phyloP scores from a whole-genome alignment of 2,329 filamentous ascomycete genomes.

The Alternaria gansuensis region DNA sequence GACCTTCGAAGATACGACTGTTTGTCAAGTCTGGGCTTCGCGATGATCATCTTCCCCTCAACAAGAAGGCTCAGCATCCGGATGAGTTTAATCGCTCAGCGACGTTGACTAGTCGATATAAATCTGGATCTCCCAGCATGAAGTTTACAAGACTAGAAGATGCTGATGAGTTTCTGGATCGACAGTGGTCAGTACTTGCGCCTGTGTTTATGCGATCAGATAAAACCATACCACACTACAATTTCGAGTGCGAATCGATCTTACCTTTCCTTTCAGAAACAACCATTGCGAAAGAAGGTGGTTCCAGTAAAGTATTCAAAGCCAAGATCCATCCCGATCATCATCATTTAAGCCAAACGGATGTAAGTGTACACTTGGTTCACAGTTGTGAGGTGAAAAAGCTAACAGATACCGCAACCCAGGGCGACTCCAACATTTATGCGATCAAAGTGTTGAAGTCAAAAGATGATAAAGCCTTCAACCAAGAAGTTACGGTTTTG shows the following conservation, averaged over 20 bases:
- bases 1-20: background rate
- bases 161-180: background rate
- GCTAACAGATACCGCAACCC: background rate
- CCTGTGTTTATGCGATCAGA: background rate
- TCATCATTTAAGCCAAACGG: background rate
- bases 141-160: background rate
- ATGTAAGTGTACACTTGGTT: too few relatives aligned
- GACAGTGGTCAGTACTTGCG: slow-evolving; percentile 9
- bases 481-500: slow-evolving; percentile 3
- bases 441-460: slow-evolving; percentile 5
- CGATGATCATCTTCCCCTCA: background rate
- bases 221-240: background rate
- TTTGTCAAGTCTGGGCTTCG: background rate
- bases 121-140: background rate
- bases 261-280: background rate
- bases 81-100: background rate
- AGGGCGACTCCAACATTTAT: background rate
- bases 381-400: background rate
- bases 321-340: slow-evolving; percentile 8
- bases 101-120: background rate
- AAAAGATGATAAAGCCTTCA: background rate
- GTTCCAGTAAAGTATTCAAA: slow-evolving; percentile 7
- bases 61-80: background rate
- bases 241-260: background rate
- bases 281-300: background rate